phyloP scores from a whole-genome alignment of 1,284 basidiomycete species.

The Anthracocystis walkeri region DNA sequence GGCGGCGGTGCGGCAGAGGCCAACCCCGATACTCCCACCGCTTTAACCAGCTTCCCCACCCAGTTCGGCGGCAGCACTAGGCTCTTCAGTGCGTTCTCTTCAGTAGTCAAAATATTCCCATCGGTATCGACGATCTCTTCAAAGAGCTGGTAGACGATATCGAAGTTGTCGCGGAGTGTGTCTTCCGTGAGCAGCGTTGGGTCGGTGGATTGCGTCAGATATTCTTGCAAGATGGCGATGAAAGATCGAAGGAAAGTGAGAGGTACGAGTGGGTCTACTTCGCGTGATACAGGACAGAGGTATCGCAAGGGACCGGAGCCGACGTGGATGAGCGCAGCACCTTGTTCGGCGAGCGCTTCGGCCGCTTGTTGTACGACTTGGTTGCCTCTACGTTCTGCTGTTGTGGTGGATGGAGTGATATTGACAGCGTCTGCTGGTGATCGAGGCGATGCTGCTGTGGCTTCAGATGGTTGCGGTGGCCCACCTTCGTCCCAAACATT shows the following conservation, averaged over 20 bases:
- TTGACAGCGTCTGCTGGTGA: not conserved
- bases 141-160: constrained; percentile 65
- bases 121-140: constrained; percentile 67
- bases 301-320: constrained; percentile 80
- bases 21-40: constrained; percentile 53
- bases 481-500: constrained; percentile 50
- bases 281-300: constrained; percentile 82
- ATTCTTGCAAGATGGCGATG: constrained; percentile 73
- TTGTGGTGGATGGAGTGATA: not conserved
- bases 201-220: constrained; percentile 54
- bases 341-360: constrained; percentile 58
- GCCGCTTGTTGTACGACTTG: constrained; percentile 35
- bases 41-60: constrained; percentile 60
- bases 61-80: constrained; percentile 65
- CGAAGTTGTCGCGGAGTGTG: constrained; percentile 62
- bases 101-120: constrained; percentile 65
- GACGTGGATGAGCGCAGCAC: constrained; percentile 81
- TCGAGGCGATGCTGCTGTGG: not conserved
- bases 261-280: constrained; percentile 88
- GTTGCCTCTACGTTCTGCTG: constrained; percentile 16
- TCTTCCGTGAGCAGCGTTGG: constrained; percentile 59
- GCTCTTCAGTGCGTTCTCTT: constrained; percentile 60
- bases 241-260: constrained; percentile 90
- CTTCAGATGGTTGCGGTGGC: not conserved
- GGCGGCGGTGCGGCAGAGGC: constrained; percentile 72